A percentile compares a stretch with the other conserved stretches of the same genome.
phyloP scores from a whole-genome alignment of 1,139 yeast genomes.

The Nakaseomyces delphensis region DNA sequence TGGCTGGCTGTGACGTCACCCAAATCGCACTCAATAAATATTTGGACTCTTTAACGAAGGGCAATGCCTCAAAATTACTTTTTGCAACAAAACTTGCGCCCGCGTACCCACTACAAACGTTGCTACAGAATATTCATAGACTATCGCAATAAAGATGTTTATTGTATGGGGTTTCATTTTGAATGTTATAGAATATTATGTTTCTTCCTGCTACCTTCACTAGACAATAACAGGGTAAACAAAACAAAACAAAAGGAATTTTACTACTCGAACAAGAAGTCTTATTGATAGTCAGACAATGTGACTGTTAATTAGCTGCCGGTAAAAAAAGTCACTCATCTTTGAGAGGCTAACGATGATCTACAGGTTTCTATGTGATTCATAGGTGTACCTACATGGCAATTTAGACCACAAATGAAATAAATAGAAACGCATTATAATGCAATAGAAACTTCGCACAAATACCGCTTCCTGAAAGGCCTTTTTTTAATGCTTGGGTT shows the following conservation, averaged over 20 bases:
- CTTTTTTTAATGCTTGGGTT: too few relatives aligned
- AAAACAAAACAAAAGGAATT: too few relatives aligned
- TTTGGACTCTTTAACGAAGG: conserved; percentile 28
- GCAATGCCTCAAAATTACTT: conserved; percentile 39
- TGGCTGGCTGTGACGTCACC: conserved; percentile 8
- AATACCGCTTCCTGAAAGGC: too few relatives aligned
- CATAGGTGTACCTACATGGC: background rate
- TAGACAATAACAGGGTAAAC: background rate
- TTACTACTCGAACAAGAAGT: too few relatives aligned
- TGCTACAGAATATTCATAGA: conserved; percentile 15
- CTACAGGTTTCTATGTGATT: background rate
- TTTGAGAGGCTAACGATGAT: conserved; percentile 1
- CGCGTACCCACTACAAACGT: conserved; percentile 21
- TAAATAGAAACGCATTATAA: background rate
- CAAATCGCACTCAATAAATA: conserved; percentile 20
- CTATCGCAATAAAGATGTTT: background rate
- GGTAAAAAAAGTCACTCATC: background rate
- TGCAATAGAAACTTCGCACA: too few relatives aligned
- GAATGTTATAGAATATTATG: too few relatives aligned
- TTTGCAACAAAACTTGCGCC: conserved; percentile 36
- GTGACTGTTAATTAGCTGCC: too few relatives aligned
- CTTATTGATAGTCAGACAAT: too few relatives aligned
- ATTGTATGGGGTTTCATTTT: conserved; percentile 7
- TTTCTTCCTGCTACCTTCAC: background rate
- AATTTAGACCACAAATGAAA: background rate